Evolutionary conservation across 2,329 filamentous ascomycete species (phyloP), one percentile per base, ranked within the genome.

Genomic region (Thermoascus crustaceus): DNA sequence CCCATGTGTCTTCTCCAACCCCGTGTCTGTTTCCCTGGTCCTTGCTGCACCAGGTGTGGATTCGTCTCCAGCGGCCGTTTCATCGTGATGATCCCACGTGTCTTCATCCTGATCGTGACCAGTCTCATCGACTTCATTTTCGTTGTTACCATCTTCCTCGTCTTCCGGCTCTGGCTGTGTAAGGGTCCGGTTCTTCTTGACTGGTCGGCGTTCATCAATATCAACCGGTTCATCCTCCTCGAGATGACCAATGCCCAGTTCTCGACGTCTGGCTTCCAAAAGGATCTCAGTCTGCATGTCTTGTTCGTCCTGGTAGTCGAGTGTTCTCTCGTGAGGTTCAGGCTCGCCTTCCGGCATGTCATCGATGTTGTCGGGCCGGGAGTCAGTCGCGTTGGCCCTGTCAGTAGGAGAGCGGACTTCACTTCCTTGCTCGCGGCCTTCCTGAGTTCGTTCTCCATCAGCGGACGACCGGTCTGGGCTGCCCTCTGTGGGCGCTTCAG

Each of bases 221-320:
- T 47, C 46, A 32, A 42, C 29, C 18, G 42, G 11, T 38, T 46
- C 47, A 34, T 55, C 50, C 11, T 42, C 39, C 22, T 32, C 40
- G 32, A 43, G 41, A 25, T 34, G 16, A 22, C 38, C 36, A 13
- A 35, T 21, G 16, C 37, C 36, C 9, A 30, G 14, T 23, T 34
- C 10, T 11, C 40, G 47, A 17, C 42, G 42, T 31, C 38, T 40
- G 9, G 17, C 30, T 7, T 43, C 35, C 7, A 53, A 33, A 5
- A 43, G 37, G 2, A 41, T 42, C 35, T 55, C 50, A 2, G 40
- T 42, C 26, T 55, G 48, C 11, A 54, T 48, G 29, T 55, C 52
- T 18, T 48, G 47, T 35, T 48, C 43, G 25, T 54, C 50, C 20
- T 48, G 39, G 11, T 39, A 34, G n/a, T 44, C 42, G 18, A 54